Evolutionary conservation across 2,329 filamentous ascomycete genomes (phyloP), one percentile per base, ranked within the genome.

Genomic region (Aspergillus fructus): DNA sequence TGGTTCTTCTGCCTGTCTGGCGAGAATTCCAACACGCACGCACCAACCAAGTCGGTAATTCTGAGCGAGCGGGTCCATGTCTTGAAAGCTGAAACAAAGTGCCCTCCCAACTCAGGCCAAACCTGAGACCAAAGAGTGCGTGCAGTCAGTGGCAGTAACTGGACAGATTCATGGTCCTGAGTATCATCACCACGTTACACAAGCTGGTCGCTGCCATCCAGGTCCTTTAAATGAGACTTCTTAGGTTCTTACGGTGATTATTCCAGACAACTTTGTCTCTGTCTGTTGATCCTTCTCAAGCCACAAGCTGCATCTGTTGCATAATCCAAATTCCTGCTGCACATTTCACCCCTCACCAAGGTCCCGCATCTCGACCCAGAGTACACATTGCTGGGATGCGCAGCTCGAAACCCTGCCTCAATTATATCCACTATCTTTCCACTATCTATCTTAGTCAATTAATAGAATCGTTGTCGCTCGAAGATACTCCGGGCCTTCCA

Each of bases 51-150:
- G 42, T 23, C 15, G 41, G 50, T 34, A 55, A 57, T 60, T 53
- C 53, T 49, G 52, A 37, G 53, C 57, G 53, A 62, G 55, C 41
- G 46, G 52, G 23, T 56, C 58, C 54, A 34, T 48, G 30, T 13
- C 46, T 48, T 17, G 23, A n/a, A 27, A 45, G 17, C 37, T 61
- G 59, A 61, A 61, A 61, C 59, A 56, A 59, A 59, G 45, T 17
- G 51, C 37, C 33, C 21, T 11, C 13, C 27, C 27, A 30, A 9
- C 9, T 11, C 27, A 30, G 27, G 9, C 27, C 27, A 30, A 30
- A 30, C 27, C 27, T 30, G 27, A 30, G 27, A 30, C 9, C 27
- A 30, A 9, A 11, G 27, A 40, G 50, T 53, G 58, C 58, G 49
- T 59, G 54, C 58, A 47, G 53, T 30, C 27, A 30, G 27, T 30